Evolutionary conservation across 2,329 filamentous ascomycete species (phyloP).

Genomic region (Monascus ruber): DNA sequence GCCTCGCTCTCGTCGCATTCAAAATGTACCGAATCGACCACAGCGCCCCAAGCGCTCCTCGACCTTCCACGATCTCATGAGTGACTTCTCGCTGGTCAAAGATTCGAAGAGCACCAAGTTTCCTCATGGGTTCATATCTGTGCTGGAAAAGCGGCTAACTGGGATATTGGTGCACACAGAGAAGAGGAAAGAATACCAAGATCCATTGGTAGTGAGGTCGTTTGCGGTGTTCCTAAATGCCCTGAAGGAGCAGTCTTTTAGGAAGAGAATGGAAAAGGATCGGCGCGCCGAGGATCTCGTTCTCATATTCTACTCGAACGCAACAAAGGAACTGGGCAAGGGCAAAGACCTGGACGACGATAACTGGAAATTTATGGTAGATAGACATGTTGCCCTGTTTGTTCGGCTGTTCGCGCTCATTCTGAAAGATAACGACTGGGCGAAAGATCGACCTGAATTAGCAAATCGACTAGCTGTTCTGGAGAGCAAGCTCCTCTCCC

Average conservation of each 20-base stretch:
- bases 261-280: constrained; percentile 87
- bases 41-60: constrained; percentile 58
- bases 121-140: constrained; percentile 59
- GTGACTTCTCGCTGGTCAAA: constrained; percentile 63
- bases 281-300: constrained; percentile 84
- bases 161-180: constrained; percentile 73
- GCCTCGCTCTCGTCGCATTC: constrained; percentile 76
- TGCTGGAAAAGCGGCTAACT: constrained; percentile 66
- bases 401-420: constrained; percentile 73
- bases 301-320: constrained; percentile 90
- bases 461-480: constrained; percentile 65
- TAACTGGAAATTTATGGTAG: constrained; percentile 80
- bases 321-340: constrained; percentile 80
- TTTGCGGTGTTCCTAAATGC: constrained; percentile 92
- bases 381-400: constrained; percentile 89
- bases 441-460: constrained; percentile 74
- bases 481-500: constrained; percentile 85
- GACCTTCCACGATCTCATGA: constrained; percentile 71
- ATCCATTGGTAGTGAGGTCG: constrained; percentile 80
- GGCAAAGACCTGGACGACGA: constrained; percentile 68
- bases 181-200: constrained; percentile 75
- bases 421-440: constrained; percentile 72
- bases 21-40: constrained; percentile 62
- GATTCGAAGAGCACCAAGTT: constrained; percentile 60
- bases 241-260: constrained; percentile 78